Evolutionary conservation across 345 rosid genomes (phyloP).

Genomic region (Salix brachista): DNA sequence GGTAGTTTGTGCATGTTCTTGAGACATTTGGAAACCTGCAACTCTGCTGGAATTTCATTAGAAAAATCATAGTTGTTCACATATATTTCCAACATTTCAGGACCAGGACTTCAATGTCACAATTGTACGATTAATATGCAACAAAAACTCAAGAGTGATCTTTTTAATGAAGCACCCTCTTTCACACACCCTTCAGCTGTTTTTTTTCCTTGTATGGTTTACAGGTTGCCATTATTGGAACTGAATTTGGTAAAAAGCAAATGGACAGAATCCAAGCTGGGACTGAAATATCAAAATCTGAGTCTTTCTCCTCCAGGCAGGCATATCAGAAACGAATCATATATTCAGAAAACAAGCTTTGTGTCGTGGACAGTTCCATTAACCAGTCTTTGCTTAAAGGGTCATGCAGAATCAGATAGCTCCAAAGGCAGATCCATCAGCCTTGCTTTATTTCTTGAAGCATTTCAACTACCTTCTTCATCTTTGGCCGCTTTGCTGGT

Average conservation of each 20-base stretch:
- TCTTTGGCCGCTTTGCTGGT: constrained; percentile 32
- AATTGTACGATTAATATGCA: constrained; percentile 19
- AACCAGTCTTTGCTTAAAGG: background rate
- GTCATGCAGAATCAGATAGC: background rate
- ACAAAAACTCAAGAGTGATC: constrained; percentile 12
- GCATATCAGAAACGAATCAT: background rate
- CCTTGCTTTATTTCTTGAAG: constrained; percentile 58
- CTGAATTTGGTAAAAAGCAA: constrained; percentile 2
- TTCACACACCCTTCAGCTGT: constrained; percentile 1
- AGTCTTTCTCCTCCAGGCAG: background rate
- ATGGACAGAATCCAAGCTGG: constrained; percentile 10
- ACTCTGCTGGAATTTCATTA: background rate
- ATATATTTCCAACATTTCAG: constrained; percentile 11
- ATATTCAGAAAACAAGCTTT: background rate
- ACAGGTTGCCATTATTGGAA: constrained; percentile 11
- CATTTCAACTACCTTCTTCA: constrained; percentile 37
- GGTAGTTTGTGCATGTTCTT: background rate
- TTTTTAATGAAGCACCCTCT: constrained; percentile 4
- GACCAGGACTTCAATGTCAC: constrained; percentile 12
- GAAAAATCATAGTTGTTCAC: constrained; percentile 6
- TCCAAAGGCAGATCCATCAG: constrained; percentile 18
- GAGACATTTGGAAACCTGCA: background rate
- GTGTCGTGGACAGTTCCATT: background rate
- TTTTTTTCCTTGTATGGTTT: background rate
- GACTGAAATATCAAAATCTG: background rate